A percentile compares a stretch with the other conserved stretches of the same genome.
Conservation (phyloP, 192 early-diverging fungal species). For the Coemansia sp. region DNA sequence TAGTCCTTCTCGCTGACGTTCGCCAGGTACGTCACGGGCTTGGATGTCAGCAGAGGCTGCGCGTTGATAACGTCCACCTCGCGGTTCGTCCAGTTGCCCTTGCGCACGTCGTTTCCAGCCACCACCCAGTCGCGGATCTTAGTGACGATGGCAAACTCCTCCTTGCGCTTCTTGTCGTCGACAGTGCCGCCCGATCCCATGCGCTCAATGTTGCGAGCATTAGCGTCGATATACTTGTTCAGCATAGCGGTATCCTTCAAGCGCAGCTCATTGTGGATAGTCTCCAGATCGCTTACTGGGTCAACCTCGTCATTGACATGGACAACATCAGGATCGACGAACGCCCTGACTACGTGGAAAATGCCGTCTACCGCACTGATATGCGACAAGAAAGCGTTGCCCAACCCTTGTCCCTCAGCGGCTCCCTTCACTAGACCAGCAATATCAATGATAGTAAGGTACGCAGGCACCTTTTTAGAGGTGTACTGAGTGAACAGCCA, state of each 20-base stretch:
- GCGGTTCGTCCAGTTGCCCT: slow-evolving; percentile 88
- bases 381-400: slow-evolving; percentile 95
- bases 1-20: slow-evolving; percentile 92
- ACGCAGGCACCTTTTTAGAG: slow-evolving; percentile 67
- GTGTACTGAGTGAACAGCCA: slow-evolving; percentile 74
- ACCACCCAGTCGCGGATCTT: slow-evolving; percentile 82
- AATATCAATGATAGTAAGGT: slow-evolving; percentile 94
- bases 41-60: slow-evolving; percentile 87
- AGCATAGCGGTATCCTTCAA: slow-evolving; percentile 91
- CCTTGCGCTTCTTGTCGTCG: slow-evolving; percentile 88
- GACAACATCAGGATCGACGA: slow-evolving; percentile 91
- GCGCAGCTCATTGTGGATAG: slow-evolving; percentile 94
- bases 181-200: slow-evolving; percentile 77
- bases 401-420: slow-evolving; percentile 72
- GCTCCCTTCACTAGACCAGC: slow-evolving; percentile 97
- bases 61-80: slow-evolving; percentile 90
- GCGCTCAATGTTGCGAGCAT: slow-evolving; percentile 67
- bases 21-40: slow-evolving; percentile 93
- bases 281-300: slow-evolving; percentile 90
- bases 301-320: slow-evolving; percentile 90
- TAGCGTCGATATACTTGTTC: slow-evolving; percentile 69
- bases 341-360: slow-evolving; percentile 85
- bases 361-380: slow-evolving; percentile 84
- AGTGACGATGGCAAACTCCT: slow-evolving; percentile 72
- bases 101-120: slow-evolving; percentile 83